Base-by-base conservation (phyloP, 2,329 filamentous ascomycete species). In the Juglanconis juglandina region DNA sequence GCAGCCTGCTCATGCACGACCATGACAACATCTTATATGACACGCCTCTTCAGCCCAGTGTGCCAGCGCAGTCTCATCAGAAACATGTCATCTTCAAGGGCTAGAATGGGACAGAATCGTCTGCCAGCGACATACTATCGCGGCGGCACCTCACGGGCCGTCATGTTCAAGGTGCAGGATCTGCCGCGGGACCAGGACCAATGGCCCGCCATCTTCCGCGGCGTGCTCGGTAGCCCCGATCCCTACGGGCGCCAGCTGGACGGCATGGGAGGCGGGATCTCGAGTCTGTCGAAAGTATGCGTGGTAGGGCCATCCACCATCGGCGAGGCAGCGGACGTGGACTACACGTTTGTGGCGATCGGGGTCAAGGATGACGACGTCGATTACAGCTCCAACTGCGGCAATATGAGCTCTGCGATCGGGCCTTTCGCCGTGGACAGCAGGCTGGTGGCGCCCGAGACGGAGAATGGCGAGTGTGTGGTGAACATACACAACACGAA, bases 401-500 rank as follows among this genome's bases (percentile, higher is more conserved):
- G 89, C n/a, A 91, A 91, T 70, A 88, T 92, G 86, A 84, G 79
- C 5, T 80, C 82, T 46, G 81, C 85, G 0, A 81, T 91, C 50
- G 89, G 88, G 0, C 88, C 89, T 0, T 87, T 84, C 68, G 85
- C 85, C 2, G 75, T 87, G 11, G 82, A 88, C 66, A 71, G 78
- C 32, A 77, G 81, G 3, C 63, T 88, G 1, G 72, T 84, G 51
- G 56, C 52, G 0, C 53, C 63, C 0, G 24, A 35, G 1, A 58
- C 46, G 4, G 63, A 65, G 3, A 68, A 71, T 24, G 68, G 67
- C 9, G 70, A 72, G 60, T 75, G 77, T 1, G 81, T 75, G 0
- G 81, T 91, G 11, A 76, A 81, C 58, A 84, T 91, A 42, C 79
- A 81, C 67, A 92, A 92, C 69, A 91, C 87, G 1, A 92, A 92